Base-by-base conservation (phyloP, 306 rosid species). In the Malus orientalis region DNA sequence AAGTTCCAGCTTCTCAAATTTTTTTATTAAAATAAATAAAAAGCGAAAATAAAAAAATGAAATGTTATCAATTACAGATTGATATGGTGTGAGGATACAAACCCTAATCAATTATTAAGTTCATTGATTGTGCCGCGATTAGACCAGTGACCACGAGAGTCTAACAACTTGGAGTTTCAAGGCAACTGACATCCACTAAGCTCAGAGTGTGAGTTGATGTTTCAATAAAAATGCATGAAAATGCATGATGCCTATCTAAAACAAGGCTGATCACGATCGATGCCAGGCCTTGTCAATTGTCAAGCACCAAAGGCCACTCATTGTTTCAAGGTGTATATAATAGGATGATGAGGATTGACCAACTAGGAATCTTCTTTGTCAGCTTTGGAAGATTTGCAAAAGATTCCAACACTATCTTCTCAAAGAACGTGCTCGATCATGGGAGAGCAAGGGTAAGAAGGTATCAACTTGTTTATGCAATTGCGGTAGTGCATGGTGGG, bases 341-440 rank as follows among this genome's bases (percentile, higher is more conserved):
- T 70, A 47, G 75, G 76, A 64, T 49, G 67, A 67, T 30, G 45
- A 55, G 70, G 18, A 71, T 75, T 54, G 71, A 76, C 80, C 83
- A 82, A 82, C 86, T 71, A 76, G 78, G 91, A 89, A 88, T 89
- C 93, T 87, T 84, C 70, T 80, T 79, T 80, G 83, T 74, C 84
- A 79, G 70, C 80, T 80, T 84, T 88, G 68, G 75, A 76, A 81
- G 85, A 86, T 82, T 85, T 64, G 22, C 16, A 54, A 78, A 81
- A 85, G 90, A 89, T 89, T 84, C 95, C 90, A 88, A 79, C 82
- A 67, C 84, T 83, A 85, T 91, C 91, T 85, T 78, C 84, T 80
- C 82, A 74, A 30, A 58, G 29, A 78, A 27, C 12, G 49, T 6
- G 49, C 42, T 49, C 27, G 58, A 77, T 66, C 47, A 2, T 4